phyloP scores from a whole-genome alignment of 2,329 filamentous ascomycete genomes.

The Raffaelea ambrosiae region DNA sequence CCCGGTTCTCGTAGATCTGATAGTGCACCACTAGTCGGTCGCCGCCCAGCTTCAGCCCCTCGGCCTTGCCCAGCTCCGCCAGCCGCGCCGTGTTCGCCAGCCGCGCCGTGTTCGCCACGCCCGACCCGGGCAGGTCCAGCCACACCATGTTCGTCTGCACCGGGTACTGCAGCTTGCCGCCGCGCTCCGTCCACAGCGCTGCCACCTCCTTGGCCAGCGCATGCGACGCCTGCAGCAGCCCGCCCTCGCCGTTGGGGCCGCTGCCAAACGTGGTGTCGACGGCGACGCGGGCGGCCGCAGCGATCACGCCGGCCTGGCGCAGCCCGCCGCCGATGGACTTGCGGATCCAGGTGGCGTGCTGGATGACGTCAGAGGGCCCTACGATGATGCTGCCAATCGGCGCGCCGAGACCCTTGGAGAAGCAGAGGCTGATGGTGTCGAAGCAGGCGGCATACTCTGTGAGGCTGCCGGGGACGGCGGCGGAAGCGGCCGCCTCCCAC shows the following conservation, averaged over 20 bases:
- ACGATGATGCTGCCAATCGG: constrained; percentile 41
- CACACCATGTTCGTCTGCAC: constrained; percentile 92
- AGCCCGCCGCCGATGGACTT: constrained; percentile 76
- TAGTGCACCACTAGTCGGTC: constrained; percentile 40
- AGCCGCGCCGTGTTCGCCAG: constrained; percentile 28
- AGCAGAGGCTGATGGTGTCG: constrained; percentile 51
- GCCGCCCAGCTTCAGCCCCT: constrained; percentile 31
- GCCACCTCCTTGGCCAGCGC: constrained; percentile 52
- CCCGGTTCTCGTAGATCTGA: constrained; percentile 53
- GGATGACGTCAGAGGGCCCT: constrained; percentile 44
- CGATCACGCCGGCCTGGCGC: constrained; percentile 67
- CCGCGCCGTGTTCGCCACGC: no score
- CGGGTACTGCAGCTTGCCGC: constrained; percentile 59
- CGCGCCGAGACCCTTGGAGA: constrained; percentile 44
- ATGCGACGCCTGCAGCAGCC: constrained; percentile 54
- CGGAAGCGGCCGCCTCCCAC: constrained; percentile 39
- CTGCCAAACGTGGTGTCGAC: constrained; percentile 69
- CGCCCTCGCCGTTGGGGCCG: constrained; percentile 48
- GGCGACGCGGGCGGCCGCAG: constrained; percentile 66
- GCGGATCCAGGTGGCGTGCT: constrained; percentile 64
- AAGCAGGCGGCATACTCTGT: constrained; percentile 34
- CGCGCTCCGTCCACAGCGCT: constrained; percentile 56
- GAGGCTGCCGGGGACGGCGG: constrained; percentile 32
- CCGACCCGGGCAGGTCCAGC: no score
- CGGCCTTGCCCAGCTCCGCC: constrained; percentile 28